Percentiles rank a stretch among this genome's conserved stretches.
Evolutionary conservation across 176 grass and related monocot genomes (phyloP).

Genomic region (Cenchrus americanus): DNA sequence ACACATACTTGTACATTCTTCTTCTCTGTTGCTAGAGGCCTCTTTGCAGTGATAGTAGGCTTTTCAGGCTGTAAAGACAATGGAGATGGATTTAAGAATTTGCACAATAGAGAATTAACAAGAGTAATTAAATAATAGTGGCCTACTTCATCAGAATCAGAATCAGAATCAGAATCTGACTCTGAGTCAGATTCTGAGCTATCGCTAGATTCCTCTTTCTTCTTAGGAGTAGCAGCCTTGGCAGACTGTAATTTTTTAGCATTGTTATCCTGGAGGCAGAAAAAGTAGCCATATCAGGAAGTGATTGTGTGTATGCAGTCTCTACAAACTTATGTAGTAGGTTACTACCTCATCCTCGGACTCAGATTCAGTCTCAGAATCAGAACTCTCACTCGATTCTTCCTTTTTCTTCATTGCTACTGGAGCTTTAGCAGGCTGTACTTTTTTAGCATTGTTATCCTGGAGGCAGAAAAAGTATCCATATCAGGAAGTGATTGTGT

Average conservation of each 20-base stretch:
- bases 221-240: neutral
- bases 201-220: neutral
- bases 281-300: neutral
- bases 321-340: neutral
- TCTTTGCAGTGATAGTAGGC: slow-evolving; percentile 37
- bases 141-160: slow-evolving; percentile 51
- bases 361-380: slow-evolving; percentile 47
- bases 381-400: slow-evolving; percentile 56
- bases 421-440: slow-evolving; percentile 29
- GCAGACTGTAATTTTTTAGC: slow-evolving; percentile 42
- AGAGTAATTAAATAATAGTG: neutral
- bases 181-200: slow-evolving; percentile 53
- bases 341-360: slow-evolving; percentile 43
- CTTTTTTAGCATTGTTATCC: slow-evolving; percentile 46
- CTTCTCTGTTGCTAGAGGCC: slow-evolving; percentile 35
- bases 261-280: slow-evolving; percentile 31
- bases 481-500: neutral
- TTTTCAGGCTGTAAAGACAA: slow-evolving; percentile 50
- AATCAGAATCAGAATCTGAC: slow-evolving; percentile 48
- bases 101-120: neutral
- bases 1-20: slow-evolving; percentile 47
- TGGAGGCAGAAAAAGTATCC: slow-evolving; percentile 6
- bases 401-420: slow-evolving; percentile 46
- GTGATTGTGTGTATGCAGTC: neutral
- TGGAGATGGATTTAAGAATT: neutral